Evolutionary conservation across 495 filamentous ascomycete genomes (phyloP), one percentile per base, ranked within the genome.

Genomic region (Penicillium samsonianum): DNA sequence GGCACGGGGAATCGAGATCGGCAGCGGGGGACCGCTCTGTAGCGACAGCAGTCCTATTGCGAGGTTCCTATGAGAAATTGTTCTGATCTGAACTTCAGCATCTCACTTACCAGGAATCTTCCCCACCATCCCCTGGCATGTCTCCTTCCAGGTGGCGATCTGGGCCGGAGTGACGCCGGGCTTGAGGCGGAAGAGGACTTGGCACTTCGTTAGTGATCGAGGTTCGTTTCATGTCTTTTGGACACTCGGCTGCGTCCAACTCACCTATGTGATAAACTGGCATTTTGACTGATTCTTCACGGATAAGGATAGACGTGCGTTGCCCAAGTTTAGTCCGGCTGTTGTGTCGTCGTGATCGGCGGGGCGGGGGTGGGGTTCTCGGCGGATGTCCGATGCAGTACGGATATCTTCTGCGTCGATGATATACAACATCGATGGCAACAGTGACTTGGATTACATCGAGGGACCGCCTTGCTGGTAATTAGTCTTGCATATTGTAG

Each of bases 131-230:
- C 25, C 59, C 51, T 70, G 65, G 30, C 59, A 57, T n/a, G 58
- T 55, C n/a, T 65, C 28, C 0, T 58, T 49, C 73, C 72, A 76
- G 44, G 57, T 48, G 9, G 60, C 41, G 10, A 78, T 20, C 59
- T 76, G 73, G 4, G 63, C 47, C 11, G 61, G 57, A 9, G 71
- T 71, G 11, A 75, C 67, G 53, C 65, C 64, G 52, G 59, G 59
- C 55, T 78, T 78, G 48, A 77, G 73, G 65, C 73, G 73, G 67
- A 78, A 77, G 52, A 78, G 72, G 28, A 76, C 75, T 78, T 44
- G 26, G 23, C 3, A 14, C 22, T 53, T 55, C 11, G 45, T 69
- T 58, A 63, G 57, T 44, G 40, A 23, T 35, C 17, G 4, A 22
- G 22, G 26, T 14, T 41, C 16, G n/a, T 42, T 20, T 22, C 1